Evolutionary conservation across 495 filamentous ascomycete genomes (phyloP).

Genomic region (Lophium mytilinum): DNA sequence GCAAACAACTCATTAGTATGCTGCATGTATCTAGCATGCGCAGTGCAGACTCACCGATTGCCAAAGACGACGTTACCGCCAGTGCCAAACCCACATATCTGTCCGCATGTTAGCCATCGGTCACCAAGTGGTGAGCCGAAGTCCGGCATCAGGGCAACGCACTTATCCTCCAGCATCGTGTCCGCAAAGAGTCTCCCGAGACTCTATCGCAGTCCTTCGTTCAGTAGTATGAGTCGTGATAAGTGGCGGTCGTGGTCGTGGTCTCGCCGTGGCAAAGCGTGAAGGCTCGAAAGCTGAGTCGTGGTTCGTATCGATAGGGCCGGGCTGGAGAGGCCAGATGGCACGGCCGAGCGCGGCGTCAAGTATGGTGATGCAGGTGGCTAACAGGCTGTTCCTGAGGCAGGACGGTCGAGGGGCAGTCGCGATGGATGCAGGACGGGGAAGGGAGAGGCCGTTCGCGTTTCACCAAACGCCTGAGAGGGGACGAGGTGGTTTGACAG

Average conservation of each 20-base stretch:
- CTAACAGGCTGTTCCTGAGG: background rate
- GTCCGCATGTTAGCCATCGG: constrained; percentile 28
- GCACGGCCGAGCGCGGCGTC: background rate
- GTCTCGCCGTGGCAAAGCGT: too few species aligned
- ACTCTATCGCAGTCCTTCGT: background rate
- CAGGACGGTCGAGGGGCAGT: background rate
- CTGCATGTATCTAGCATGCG: background rate
- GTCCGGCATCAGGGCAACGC: constrained; percentile 33
- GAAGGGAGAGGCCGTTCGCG: constrained; percentile 14
- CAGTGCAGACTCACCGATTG: constrained; percentile 62
- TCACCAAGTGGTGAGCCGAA: background rate
- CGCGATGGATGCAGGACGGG: background rate
- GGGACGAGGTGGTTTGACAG: constrained; percentile 5
- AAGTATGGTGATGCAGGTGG: background rate
- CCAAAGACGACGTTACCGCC: constrained; percentile 86
- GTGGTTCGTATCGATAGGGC: background rate
- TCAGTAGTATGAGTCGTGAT: background rate
- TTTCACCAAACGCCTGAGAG: constrained; percentile 24
- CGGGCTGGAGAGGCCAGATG: background rate
- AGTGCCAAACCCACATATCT: constrained; percentile 87
- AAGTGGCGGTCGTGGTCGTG: background rate
- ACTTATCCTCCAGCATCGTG: constrained; percentile 84
- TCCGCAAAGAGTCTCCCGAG: constrained; percentile 19
- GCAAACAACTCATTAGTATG: constrained; percentile 25
- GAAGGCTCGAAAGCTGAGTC: background rate